Conservation (phyloP, 768 basidiomycete species). For the Auriscalpium orientale region DNA sequence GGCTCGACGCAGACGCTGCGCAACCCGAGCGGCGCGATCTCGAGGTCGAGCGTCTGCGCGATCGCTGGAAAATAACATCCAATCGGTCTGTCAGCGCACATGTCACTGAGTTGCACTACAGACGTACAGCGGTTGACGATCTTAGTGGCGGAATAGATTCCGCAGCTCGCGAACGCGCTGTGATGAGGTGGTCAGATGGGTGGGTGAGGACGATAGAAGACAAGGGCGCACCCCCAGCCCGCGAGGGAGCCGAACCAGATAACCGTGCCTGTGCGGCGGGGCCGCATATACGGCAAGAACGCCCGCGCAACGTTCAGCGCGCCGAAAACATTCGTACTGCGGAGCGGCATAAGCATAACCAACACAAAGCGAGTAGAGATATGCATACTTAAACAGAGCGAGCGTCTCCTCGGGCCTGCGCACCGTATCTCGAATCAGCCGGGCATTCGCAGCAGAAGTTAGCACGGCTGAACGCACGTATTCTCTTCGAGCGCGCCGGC, state of each 20-base stretch:
- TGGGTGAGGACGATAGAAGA: background rate
- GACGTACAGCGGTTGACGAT: conserved; percentile 24
- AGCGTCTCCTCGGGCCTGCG: conserved; percentile 18
- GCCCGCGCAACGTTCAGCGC: conserved; percentile 37
- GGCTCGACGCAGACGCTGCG: conserved; percentile 31
- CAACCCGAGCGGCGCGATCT: conserved; percentile 26
- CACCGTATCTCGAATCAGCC: conserved; percentile 5
- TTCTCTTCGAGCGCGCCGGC: conserved; percentile 24
- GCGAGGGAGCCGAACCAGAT: conserved; percentile 35
- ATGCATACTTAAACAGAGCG: conserved; percentile 22
- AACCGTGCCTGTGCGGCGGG: conserved; percentile 33
- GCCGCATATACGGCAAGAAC: conserved; percentile 41
- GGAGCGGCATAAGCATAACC: background rate
- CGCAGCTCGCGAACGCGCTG: conserved; percentile 15
- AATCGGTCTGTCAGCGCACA: background rate
- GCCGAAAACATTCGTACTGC: conserved; percentile 37
- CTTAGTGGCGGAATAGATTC: conserved; percentile 35
- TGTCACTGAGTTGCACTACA: conserved; percentile 8
- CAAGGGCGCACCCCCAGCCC: conserved; percentile 14
- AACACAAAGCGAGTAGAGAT: background rate
- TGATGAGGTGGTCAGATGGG: conserved; percentile 12
- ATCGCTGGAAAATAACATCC: conserved; percentile 20
- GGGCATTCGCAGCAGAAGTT: background rate
- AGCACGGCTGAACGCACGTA: conserved; percentile 8
- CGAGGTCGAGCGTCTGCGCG: conserved; percentile 16